These are phyloP conservation scores for Ganoderma lingzhi DNA, from an alignment of 1,284 basidiomycete species.

Conservation along the genomic window DNA sequence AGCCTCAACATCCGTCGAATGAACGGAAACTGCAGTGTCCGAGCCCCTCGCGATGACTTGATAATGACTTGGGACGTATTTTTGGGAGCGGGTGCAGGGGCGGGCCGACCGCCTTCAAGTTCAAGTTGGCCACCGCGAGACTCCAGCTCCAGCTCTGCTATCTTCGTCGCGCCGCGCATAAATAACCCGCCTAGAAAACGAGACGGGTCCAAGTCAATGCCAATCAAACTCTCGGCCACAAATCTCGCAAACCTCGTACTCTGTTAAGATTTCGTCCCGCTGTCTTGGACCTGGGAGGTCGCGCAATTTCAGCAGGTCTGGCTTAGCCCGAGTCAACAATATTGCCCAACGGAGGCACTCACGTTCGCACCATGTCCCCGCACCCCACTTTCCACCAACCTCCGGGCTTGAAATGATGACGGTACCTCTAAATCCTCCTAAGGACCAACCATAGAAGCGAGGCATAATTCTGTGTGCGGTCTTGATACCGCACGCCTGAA, in stretches of 20 bases:
- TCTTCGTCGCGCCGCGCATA: background rate
- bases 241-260: constrained; percentile 2
- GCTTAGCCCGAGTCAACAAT: constrained; percentile 2
- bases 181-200: constrained; percentile 1
- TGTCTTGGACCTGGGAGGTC: background rate
- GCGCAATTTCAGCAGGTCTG: constrained; percentile 8
- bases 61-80: background rate
- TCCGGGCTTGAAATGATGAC: background rate
- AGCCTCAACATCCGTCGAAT: background rate
- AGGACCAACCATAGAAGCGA: background rate
- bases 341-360: constrained; percentile 1
- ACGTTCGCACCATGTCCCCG: background rate
- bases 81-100: background rate
- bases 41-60: background rate
- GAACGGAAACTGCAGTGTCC: background rate
- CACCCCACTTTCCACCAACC: background rate
- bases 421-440: background rate
- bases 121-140: background rate
- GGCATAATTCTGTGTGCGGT: background rate
- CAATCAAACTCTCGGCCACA: background rate
- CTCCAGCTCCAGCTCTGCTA: background rate
- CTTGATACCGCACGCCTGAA: background rate
- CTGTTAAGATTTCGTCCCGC: constrained; percentile 5
- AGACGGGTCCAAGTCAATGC: background rate
- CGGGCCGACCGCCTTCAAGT: background rate